Evolutionary conservation across 1,284 basidiomycete species (phyloP).

Genomic region (Moniliophthora roreri): DNA sequence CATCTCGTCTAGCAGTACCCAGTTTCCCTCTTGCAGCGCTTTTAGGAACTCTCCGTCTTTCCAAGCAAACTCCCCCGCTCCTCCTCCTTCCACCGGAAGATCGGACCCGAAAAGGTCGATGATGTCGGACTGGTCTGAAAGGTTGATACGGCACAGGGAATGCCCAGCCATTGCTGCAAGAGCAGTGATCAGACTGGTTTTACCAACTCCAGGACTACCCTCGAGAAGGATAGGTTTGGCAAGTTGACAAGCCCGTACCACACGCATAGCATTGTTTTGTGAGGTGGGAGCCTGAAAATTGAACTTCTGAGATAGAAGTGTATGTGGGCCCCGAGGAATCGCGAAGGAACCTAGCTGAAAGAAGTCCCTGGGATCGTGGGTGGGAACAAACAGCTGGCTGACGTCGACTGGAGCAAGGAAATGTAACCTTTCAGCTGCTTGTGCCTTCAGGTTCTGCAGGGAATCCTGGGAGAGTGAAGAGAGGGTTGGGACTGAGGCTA

Average conservation of each 20-base stretch:
- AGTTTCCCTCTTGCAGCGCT: slow-evolving; percentile 91
- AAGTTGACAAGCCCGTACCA: slow-evolving; percentile 89
- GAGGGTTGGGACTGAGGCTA: slow-evolving; percentile 75
- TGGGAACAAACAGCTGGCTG: slow-evolving; percentile 26
- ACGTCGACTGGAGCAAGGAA: slow-evolving; percentile 50
- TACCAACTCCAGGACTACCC: slow-evolving; percentile 99
- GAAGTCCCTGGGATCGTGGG: slow-evolving; percentile 33
- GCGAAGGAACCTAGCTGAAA: slow-evolving; percentile 79
- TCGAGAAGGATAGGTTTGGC: slow-evolving; percentile 93
- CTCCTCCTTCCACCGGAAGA: slow-evolving; percentile 90
- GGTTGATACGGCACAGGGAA: slow-evolving; percentile 91
- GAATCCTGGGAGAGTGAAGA: slow-evolving; percentile 51
- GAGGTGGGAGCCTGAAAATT: slow-evolving; percentile 90
- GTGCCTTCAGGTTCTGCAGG: slow-evolving; percentile 47
- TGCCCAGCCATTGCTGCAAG: slow-evolving; percentile 83
- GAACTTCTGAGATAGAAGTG: slow-evolving; percentile 51
- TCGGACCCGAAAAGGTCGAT: slow-evolving; percentile 97
- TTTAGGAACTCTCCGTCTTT: slow-evolving; percentile 95
- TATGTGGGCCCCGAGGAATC: slow-evolving; percentile 59
- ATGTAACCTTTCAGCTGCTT: slow-evolving; percentile 47
- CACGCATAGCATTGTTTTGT: slow-evolving; percentile 85
- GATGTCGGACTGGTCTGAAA: slow-evolving; percentile 98
- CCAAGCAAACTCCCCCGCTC: slow-evolving; percentile 95
- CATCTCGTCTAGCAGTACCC: slow-evolving; percentile 99
- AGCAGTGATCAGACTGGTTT: slow-evolving; percentile 92